phyloP scores from a whole-genome alignment of 257 asterid genomes.

The Scutellaria baicalensis region DNA sequence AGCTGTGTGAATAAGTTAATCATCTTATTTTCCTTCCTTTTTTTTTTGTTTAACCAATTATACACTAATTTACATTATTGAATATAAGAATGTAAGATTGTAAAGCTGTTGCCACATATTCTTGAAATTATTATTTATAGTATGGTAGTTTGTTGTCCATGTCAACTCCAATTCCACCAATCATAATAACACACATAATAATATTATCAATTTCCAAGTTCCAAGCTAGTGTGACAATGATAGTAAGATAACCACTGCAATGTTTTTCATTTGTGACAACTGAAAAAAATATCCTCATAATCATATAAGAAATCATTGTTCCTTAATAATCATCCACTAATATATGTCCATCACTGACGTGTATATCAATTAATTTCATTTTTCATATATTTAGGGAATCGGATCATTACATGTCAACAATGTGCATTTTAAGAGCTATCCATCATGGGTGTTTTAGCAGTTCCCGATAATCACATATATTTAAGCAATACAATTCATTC shows the following conservation, averaged over 20 bases:
- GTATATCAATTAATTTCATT: too few relatives aligned
- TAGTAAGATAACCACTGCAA: not conserved
- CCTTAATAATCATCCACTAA: too few relatives aligned
- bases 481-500: not conserved
- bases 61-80: not conserved
- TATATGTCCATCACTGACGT: too few relatives aligned
- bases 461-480: not conserved
- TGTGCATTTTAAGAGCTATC: too few relatives aligned
- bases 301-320: too few relatives aligned
- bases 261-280: too few relatives aligned
- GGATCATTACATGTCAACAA: too few relatives aligned
- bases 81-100: not conserved
- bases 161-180: slow-evolving; percentile 5
- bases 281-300: too few relatives aligned
- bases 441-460: too few relatives aligned
- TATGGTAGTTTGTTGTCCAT: slow-evolving; percentile 3
- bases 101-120: not conserved
- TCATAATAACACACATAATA: not conserved
- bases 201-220: not conserved
- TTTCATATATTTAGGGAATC: too few relatives aligned
- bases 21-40: too few relatives aligned
- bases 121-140: slow-evolving; percentile 6
- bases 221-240: not conserved
- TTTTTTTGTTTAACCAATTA: not conserved
- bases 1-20: not conserved